Evolutionary conservation across 169 alveolate species (phyloP), one percentile per base, ranked within the genome.

Genomic region (Cryptosporidium muris): DNA sequence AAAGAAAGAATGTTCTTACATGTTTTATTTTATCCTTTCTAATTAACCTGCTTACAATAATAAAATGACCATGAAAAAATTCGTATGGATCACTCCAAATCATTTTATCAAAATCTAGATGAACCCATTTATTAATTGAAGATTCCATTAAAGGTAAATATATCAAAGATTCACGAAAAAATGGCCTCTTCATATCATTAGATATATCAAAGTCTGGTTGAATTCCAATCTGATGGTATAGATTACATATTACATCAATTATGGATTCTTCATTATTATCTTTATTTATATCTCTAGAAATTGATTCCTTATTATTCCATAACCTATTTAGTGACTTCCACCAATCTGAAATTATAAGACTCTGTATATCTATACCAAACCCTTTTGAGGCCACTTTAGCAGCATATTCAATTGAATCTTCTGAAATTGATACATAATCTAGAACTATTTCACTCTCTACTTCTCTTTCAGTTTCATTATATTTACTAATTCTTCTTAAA

Each of bases 71-170:
- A 56, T 58, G 74, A 48, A 74, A 74, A 64, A 74, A 74, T 4
- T 74, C 85, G 45, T 74, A 74, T 34, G 85, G 85, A 34, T 74
- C 85, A 1, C 74, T 58, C 85, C 85, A 74, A 56, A 74, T 63
- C 85, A 74, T 74, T 47, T 25, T 74, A 12, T 56, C 47, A 43
- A 58, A 74, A 60, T 74, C 68, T 43, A 74, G 14, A 16, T 51
- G 40, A 9, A 74, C 85, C 85, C 85, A 74, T 34, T 74, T 74
- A 48, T 58, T 58, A n/a, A 74, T 36, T 40, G 62, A 11, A 43
- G 74, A 58, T 64, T 74, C 60, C 85, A 74, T 74, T 52, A 74
- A 43, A n/a, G 85, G 85, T 9, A 74, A 45, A 42, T 58, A 74
- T 8, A 74, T 43, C 16, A 74, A 49, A 11, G 68, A 54, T 11